These are phyloP conservation scores for Gossypium aridum DNA, from an alignment of 441 rosid species.

Conservation along the genomic window DNA sequence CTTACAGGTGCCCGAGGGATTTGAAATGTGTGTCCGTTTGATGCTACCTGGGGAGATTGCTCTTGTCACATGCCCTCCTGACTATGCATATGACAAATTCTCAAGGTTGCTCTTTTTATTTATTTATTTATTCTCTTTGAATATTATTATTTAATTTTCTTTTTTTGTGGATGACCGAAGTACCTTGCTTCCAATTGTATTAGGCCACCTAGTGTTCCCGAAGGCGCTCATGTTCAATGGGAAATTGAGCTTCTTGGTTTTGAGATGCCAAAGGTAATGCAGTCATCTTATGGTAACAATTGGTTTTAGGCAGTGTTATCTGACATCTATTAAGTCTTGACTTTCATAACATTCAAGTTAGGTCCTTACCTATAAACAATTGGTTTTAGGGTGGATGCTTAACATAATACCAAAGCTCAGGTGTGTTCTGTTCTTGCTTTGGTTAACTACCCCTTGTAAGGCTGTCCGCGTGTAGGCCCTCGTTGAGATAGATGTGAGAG, in stretches of 20 bases:
- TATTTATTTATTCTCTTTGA: background rate
- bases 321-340: background rate
- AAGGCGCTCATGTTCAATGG: slow-evolving; percentile 91
- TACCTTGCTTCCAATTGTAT: slow-evolving; percentile 18
- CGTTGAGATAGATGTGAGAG: background rate
- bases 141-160: background rate
- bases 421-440: background rate
- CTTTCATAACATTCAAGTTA: background rate
- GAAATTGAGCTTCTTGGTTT: slow-evolving; percentile 97
- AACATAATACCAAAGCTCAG: background rate
- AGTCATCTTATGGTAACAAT: background rate
- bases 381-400: background rate
- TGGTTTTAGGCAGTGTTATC: background rate
- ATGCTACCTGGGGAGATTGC: slow-evolving; percentile 96
- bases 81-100: slow-evolving; percentile 91
- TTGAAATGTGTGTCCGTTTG: slow-evolving; percentile 93
- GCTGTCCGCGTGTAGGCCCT: background rate
- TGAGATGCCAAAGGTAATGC: slow-evolving; percentile 84
- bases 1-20: slow-evolving; percentile 89
- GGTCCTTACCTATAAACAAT: background rate
- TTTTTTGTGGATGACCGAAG: background rate
- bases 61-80: slow-evolving; percentile 94
- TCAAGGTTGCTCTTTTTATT: slow-evolving; percentile 39
- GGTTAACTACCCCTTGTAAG: background rate
- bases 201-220: slow-evolving; percentile 84